Conservation (phyloP, 768 basidiomycete genomes). For the Auricularia sp. region DNA sequence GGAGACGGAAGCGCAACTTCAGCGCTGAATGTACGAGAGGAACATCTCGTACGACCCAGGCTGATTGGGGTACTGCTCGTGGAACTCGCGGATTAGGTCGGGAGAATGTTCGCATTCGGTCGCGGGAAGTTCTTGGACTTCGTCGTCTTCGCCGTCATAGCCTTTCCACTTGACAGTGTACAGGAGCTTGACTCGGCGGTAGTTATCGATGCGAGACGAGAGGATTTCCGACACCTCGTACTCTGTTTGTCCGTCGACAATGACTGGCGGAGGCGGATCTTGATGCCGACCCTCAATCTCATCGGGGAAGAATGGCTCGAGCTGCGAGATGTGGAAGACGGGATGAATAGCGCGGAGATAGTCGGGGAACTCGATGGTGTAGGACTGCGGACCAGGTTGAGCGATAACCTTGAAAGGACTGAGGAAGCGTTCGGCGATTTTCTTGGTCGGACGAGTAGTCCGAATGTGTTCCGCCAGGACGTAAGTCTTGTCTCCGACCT, state of each 20-base stretch:
- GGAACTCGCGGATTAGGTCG: constrained; percentile 2
- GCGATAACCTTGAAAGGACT: constrained; percentile 16
- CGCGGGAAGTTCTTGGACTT: background rate
- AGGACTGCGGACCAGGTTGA: constrained; percentile 13
- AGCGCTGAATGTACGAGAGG: no score
- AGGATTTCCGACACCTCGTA: constrained; percentile 13
- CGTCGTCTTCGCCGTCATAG: background rate
- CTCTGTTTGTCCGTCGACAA: constrained; percentile 9
- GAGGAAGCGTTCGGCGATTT: constrained; percentile 16
- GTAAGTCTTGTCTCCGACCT: constrained; percentile 1
- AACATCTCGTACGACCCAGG: background rate
- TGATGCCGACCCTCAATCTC: background rate
- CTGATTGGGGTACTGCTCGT: background rate
- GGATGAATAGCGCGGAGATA: constrained; percentile 14
- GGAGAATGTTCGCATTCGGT: background rate
- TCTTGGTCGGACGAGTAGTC: constrained; percentile 6
- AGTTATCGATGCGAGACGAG: constrained; percentile 9
- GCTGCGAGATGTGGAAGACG: constrained; percentile 12
- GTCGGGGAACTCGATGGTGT: constrained; percentile 15
- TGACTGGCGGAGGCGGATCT: constrained; percentile 8
- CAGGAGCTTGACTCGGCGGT: background rate
- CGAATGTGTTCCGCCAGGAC: constrained; percentile 1
- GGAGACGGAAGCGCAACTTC: no score
- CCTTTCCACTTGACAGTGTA: background rate
- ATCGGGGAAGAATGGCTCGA: background rate